Conservation (phyloP, 2,329 filamentous ascomycete genomes). For the Botrytis paeoniae region DNA sequence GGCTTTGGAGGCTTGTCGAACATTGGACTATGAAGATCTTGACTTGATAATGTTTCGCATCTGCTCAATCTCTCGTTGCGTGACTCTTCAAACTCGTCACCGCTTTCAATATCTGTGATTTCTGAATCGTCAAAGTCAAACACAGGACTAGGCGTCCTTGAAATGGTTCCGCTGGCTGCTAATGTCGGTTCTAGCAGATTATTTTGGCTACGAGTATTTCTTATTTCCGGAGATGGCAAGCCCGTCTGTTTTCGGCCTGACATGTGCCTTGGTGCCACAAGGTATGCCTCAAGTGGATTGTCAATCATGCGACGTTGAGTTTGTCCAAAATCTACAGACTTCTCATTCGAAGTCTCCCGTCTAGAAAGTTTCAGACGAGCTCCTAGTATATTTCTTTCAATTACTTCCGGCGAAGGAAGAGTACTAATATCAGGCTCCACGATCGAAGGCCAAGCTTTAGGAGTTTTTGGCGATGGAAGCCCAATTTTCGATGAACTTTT, state of each 20-base stretch:
- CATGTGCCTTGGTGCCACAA: conserved; percentile 4
- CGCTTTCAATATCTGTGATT: conserved; percentile 11
- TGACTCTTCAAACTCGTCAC: neutral
- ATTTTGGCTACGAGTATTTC: neutral
- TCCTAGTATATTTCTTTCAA: neutral
- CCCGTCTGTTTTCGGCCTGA: neutral
- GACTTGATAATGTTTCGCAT: conserved; percentile 9
- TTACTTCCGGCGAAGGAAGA: conserved; percentile 3
- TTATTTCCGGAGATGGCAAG: neutral
- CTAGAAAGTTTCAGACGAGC: neutral
- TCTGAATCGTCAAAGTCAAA: conserved; percentile 14
- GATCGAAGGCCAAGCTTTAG: conserved; percentile 15
- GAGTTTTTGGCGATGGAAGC: conserved; percentile 13
- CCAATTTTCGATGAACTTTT: neutral
- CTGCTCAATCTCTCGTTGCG: conserved; percentile 5
- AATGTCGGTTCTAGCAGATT: neutral
- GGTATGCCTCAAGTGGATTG: neutral
- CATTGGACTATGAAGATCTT: conserved; percentile 7
- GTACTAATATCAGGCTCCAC: conserved; percentile 14
- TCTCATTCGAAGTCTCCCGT: neutral
- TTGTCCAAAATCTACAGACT: too few species aligned
- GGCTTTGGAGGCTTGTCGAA: neutral
- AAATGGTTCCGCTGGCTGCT: neutral
- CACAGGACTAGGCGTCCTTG: conserved; percentile 14
- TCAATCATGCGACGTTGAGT: neutral